These are phyloP conservation scores for Trichocomaceae sp. DNA, from an alignment of 2,329 filamentous ascomycete species.

Conservation along the genomic window DNA sequence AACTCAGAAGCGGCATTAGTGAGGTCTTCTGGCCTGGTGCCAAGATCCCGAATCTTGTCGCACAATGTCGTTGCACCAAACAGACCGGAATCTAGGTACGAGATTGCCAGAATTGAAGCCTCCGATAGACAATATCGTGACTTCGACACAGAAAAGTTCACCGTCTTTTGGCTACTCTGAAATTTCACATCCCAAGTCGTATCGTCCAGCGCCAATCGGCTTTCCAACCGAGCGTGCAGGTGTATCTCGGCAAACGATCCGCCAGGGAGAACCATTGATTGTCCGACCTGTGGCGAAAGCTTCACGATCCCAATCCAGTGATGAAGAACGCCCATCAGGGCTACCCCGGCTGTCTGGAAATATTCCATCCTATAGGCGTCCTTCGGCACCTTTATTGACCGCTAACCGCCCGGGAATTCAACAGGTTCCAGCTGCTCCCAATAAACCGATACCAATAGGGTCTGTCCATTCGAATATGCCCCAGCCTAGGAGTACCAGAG, in stretches of 20 bases:
- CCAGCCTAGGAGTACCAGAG: constrained; percentile 17
- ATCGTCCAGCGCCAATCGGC: constrained; percentile 22
- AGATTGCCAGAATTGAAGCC: constrained; percentile 22
- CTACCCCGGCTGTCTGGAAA: constrained; percentile 26
- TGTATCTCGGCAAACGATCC: constrained; percentile 24
- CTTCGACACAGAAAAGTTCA: constrained; percentile 19
- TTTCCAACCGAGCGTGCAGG: constrained; percentile 19
- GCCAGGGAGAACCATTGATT: constrained; percentile 19
- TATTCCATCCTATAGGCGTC: constrained; percentile 13
- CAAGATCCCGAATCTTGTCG: constrained; percentile 21
- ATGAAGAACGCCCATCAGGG: constrained; percentile 22
- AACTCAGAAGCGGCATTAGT: not conserved
- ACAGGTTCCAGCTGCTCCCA: not conserved
- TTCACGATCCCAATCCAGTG: constrained; percentile 18
- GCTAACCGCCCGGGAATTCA: not conserved
- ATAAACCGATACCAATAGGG: not conserved
- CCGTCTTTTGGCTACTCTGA: constrained; percentile 16
- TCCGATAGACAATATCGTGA: constrained; percentile 21
- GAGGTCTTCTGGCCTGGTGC: constrained; percentile 23
- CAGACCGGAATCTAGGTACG: constrained; percentile 26
- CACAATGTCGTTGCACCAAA: constrained; percentile 34
- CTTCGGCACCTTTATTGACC: constrained; percentile 8
- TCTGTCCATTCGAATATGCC: constrained; percentile 14
- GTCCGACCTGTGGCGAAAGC: constrained; percentile 18
- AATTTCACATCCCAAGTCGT: constrained; percentile 21